Conservation (phyloP, 176 grass and related monocot species). For the Aegilops umbellulata region DNA sequence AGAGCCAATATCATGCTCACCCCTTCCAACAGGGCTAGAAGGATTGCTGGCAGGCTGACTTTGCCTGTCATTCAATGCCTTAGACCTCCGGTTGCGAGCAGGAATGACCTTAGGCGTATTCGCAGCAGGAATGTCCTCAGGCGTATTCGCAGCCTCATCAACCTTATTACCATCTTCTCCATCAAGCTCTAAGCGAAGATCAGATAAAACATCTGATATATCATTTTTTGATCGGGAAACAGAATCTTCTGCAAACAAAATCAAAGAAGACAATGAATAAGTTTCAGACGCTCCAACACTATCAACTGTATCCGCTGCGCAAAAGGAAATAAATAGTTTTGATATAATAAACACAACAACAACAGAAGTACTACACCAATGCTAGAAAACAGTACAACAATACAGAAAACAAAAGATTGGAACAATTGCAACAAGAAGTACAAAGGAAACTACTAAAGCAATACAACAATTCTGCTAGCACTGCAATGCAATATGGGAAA, state of each 20-base stretch:
- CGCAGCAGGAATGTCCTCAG: too few species aligned
- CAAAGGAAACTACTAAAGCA: background rate
- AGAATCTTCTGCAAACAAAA: background rate
- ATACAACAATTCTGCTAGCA: background rate
- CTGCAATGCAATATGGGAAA: background rate
- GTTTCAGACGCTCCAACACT: background rate
- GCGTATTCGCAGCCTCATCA: background rate
- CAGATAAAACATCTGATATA: background rate
- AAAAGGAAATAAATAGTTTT: background rate
- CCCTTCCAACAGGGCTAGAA: too few species aligned
- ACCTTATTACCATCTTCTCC: background rate
- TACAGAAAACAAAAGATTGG: background rate
- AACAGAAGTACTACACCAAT: background rate
- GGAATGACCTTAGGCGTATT: too few species aligned
- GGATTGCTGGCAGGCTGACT: too few species aligned
- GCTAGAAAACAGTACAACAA: background rate
- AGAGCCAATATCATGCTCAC: too few species aligned
- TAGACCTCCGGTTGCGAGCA: too few species aligned
- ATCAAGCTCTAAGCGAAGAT: background rate
- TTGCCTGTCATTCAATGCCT: too few species aligned
- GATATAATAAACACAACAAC: background rate
- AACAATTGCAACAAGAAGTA: background rate
- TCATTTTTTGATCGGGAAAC: background rate
- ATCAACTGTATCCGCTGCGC: background rate
- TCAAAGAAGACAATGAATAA: background rate